phyloP scores from a whole-genome alignment of 495 filamentous ascomycete genomes.

The Bacidia rubella region DNA sequence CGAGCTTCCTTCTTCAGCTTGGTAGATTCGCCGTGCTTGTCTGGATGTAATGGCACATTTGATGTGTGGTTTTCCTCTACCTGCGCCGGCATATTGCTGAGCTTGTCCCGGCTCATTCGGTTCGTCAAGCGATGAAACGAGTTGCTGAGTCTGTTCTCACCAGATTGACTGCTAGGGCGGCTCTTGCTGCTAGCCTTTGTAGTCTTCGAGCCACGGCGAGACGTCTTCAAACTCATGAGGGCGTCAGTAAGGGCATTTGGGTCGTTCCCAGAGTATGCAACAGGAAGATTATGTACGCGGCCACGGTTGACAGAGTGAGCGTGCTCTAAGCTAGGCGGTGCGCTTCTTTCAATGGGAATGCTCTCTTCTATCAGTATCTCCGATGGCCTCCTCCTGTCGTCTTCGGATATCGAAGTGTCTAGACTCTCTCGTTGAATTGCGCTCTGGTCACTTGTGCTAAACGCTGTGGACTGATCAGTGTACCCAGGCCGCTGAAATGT shows the following conservation, averaged over 20 bases:
- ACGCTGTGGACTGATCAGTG: conserved; percentile 15
- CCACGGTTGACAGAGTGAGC: background rate
- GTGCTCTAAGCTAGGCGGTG: background rate
- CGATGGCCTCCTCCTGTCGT: background rate
- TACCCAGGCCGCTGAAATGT: conserved; percentile 26
- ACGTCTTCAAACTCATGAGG: conserved; percentile 34
- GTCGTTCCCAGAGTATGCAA: too few species aligned
- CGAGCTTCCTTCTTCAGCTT: conserved; percentile 31
- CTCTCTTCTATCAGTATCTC: too few species aligned
- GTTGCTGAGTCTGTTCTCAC: conserved; percentile 52
- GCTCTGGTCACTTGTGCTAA: conserved; percentile 10
- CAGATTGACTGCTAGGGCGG: conserved; percentile 51
- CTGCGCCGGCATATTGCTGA: conserved; percentile 12
- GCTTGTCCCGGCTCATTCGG: conserved; percentile 34
- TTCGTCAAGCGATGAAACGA: conserved; percentile 52
- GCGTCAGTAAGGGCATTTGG: conserved; percentile 24
- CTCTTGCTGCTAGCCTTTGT: conserved; percentile 44
- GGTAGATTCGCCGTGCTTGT: conserved; percentile 28
- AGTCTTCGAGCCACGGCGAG: conserved; percentile 46
- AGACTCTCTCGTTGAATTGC: conserved; percentile 27
- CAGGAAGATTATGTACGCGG: background rate
- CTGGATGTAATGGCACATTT: conserved; percentile 4
- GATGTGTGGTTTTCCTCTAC: conserved; percentile 8
- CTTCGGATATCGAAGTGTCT: conserved; percentile 9
- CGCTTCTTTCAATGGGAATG: too few species aligned